Evolutionary conservation across 1,139 yeast species (phyloP), one percentile per base, ranked within the genome.

Genomic region (Sugiyamaella castrensis): DNA sequence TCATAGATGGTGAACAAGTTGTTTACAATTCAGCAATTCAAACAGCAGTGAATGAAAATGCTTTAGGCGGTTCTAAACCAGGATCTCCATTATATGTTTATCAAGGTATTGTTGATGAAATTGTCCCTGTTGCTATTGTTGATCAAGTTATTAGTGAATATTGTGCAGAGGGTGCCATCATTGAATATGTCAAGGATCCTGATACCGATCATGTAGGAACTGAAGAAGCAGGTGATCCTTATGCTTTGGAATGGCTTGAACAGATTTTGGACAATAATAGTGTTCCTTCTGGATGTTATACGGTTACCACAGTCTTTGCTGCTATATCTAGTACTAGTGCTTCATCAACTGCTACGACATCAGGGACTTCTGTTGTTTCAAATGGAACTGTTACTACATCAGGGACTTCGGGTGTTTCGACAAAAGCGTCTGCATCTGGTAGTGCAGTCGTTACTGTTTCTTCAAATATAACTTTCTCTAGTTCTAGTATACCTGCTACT

Each of bases 91-190:
- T 60, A 47, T 54, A 50, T 42, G 52, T 63, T n/a, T 64, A 64
- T 53, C 65, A 65, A 37, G 68, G 67, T 13, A 42, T 54, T 29
- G 39, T 45, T 12, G 70, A 66, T 50, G 59, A 57, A 33, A 53
- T 62, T 10, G 62, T 58, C 12, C 56, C 59, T 19, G 48, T 55
- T 15, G 52, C 40, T 3, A 53, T 50, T 13, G 64, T 63, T 29
- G 61, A 57, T 26, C 37, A 40, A 8, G 37, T 56, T 4, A 51
- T 57, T 32, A 43, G 53, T 42, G 28, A 34, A 32, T 66, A 64
- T 57, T 66, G 70, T 52, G 19, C 49, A 27, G 50, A 48, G 4
- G 66, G 68, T 24, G 50, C 58, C 12, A 42, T 56, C 15, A 56
- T 66, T 13, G 48, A 53, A 31, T 64, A 50, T 40, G 16, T 43